phyloP scores from a whole-genome alignment of 306 rosid species.

The Castanospermum australe region DNA sequence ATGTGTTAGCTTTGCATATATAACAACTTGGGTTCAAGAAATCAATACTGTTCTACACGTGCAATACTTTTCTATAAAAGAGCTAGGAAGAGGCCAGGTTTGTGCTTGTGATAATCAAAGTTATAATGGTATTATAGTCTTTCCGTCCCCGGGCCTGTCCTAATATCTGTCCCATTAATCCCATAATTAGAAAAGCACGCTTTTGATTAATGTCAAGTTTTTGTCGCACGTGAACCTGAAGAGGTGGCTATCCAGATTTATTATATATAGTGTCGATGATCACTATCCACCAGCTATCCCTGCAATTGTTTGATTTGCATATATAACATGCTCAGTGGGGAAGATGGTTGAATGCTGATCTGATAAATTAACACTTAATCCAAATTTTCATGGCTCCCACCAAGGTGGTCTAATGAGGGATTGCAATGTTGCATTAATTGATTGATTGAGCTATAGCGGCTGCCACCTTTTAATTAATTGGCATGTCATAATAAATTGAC shows the following conservation, averaged over 20 bases:
- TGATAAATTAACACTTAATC: constrained; percentile 29
- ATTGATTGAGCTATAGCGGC: neutral
- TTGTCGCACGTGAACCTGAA: constrained; percentile 36
- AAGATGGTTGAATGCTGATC: constrained; percentile 25
- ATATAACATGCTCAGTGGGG: constrained; percentile 21
- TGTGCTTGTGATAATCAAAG: neutral
- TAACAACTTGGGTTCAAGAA: neutral
- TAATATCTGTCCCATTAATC: constrained; percentile 36
- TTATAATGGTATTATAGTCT: constrained; percentile 20
- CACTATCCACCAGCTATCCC: constrained; percentile 27
- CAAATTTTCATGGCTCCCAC: constrained; percentile 47
- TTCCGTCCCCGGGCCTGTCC: constrained; percentile 40
- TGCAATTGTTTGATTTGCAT: constrained; percentile 24
- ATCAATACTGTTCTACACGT: constrained; percentile 15
- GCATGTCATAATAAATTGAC: constrained; percentile 17
- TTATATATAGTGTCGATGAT: constrained; percentile 33
- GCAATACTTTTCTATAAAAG: constrained; percentile 21
- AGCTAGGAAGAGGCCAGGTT: neutral
- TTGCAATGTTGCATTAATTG: constrained; percentile 28
- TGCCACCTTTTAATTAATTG: neutral
- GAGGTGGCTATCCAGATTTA: constrained; percentile 31
- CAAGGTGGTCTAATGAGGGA: constrained; percentile 35
- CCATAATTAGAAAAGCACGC: constrained; percentile 11
- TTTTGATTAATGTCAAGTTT: constrained; percentile 29
- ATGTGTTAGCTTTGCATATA: neutral